Evolutionary conservation across 2,329 filamentous ascomycete species (phyloP), one percentile per base, ranked within the genome.

Genomic region (Didymella arachidicola): DNA sequence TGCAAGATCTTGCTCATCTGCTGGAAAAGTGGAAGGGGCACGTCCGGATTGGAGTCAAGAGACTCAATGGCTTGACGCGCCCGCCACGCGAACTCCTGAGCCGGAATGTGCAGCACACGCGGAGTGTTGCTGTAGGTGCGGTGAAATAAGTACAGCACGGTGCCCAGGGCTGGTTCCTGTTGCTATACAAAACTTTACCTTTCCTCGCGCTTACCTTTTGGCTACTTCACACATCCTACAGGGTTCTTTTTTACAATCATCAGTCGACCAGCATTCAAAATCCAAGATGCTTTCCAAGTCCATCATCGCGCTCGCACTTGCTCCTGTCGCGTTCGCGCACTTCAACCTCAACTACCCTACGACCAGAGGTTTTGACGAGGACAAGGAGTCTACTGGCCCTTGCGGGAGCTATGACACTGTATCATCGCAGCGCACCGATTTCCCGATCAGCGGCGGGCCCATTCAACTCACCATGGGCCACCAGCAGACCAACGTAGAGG

Each of bases 271-370:
- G 25, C 29, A 43, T 25, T 27, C 57, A 46, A 51, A 36, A 51
- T 25, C 43, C 60, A 74, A 58, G 7, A 78, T 78, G 76, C 63
- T 72, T 51, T 65, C 62, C 66, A 68, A 63, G 49, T 59, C 71
- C 54, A 68, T 80, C 44, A 57, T 75, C 36, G 72, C 80, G 51
- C 68, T 80, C 61, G 69, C 77, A 52, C 72, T 82, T 54, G 72
- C 79, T 45, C 77, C 82, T 54, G 65, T 82, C 44, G 77, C 78
- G 18, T 75, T 82, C 39, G 85, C 84, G 16, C 86, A 88, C 69
- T 87, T 86, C 77, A 69, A 79, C 3, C 79, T 88, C 72, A 72
- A 79, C 34, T 86, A 81, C 62, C 86, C 86, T 11, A 60, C 76
- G 16, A 72, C 78, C 59, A 82, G 85, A 53, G 84, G 83, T 27